Evolutionary conservation across 148 eudicot genomes (phyloP).

Genomic region (Chenopodium suecicum): DNA sequence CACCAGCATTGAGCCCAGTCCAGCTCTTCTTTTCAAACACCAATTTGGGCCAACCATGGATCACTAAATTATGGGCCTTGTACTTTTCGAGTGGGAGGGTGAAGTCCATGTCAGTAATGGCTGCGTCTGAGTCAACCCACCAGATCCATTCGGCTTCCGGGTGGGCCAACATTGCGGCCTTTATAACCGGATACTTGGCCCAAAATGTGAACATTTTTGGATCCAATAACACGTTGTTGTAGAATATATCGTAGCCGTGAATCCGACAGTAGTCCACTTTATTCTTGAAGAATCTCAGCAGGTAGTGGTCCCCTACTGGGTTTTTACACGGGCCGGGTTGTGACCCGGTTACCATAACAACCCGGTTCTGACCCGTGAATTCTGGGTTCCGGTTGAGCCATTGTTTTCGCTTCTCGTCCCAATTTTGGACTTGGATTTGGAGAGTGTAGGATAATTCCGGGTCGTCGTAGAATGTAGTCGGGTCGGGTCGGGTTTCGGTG

Average conservation of each 20-base stretch:
- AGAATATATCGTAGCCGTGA: conserved; percentile 76
- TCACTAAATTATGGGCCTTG: conserved; percentile 52
- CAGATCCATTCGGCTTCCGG: conserved; percentile 97
- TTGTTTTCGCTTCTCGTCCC: conserved; percentile 72
- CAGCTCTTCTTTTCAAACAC: conserved; percentile 63
- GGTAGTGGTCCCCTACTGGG: conserved; percentile 67
- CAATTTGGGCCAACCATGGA: conserved; percentile 66
- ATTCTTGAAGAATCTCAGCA: conserved; percentile 70
- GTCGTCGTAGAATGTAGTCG: conserved; percentile 59
- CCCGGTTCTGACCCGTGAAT: conserved; percentile 33
- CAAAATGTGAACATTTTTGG: conserved; percentile 63
- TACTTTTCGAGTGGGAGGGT: conserved; percentile 61
- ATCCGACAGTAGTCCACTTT: conserved; percentile 91
- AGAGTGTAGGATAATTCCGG: conserved; percentile 53
- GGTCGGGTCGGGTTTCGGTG: conserved; percentile 24
- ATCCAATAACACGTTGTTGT: conserved; percentile 69
- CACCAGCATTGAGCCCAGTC: conserved; percentile 85
- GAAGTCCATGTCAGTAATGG: conserved; percentile 89
- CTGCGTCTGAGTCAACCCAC: conserved; percentile 99
- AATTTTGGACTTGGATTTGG: conserved; percentile 37
- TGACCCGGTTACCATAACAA: conserved; percentile 71
- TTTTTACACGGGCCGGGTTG: conserved; percentile 72
- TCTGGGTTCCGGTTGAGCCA: conserved; percentile 59
- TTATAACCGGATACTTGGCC: conserved; percentile 76
- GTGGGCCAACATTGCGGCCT: conserved; percentile 93